A percentile compares a stretch with the other conserved stretches of the same genome.
Conservation (phyloP, 2,329 filamentous ascomycete species). For the Aspergillus pseudotamarii region DNA sequence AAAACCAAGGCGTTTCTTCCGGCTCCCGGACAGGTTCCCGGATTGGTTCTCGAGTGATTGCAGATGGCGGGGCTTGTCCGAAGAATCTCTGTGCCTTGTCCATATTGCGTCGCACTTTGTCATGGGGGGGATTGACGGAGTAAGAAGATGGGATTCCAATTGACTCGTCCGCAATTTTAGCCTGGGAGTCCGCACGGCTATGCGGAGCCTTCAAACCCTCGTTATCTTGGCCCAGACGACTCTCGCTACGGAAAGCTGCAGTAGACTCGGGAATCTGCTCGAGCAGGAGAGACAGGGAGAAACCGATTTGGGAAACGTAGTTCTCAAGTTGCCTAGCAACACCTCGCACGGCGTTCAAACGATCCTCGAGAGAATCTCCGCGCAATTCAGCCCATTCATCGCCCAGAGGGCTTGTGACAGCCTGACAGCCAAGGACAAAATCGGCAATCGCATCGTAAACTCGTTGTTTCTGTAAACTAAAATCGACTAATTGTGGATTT, state of each 20-base stretch:
- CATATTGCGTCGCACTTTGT: slow-evolving; percentile 48
- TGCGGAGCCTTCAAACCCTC: slow-evolving; percentile 28
- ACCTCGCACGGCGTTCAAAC: slow-evolving; percentile 76
- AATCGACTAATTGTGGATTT: slow-evolving; percentile 83
- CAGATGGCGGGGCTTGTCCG: slow-evolving; percentile 47
- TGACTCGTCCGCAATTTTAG: slow-evolving; percentile 40
- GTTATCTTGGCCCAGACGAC: slow-evolving; percentile 32
- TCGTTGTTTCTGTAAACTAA: slow-evolving; percentile 87
- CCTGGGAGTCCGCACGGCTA: slow-evolving; percentile 36
- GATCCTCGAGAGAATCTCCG: slow-evolving; percentile 84
- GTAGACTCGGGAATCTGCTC: slow-evolving; percentile 69
- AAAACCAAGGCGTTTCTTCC: slow-evolving; percentile 80
- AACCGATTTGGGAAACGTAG: slow-evolving; percentile 83
- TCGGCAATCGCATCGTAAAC: slow-evolving; percentile 93
- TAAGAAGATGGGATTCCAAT: slow-evolving; percentile 51
- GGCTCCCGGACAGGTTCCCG: slow-evolving; percentile 53
- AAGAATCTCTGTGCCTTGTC: slow-evolving; percentile 53
- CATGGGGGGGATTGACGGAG: slow-evolving; percentile 38
- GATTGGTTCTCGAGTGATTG: slow-evolving; percentile 40
- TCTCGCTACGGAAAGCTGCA: slow-evolving; percentile 50
- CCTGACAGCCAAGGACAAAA: slow-evolving; percentile 82
- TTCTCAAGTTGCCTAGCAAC: slow-evolving; percentile 81
- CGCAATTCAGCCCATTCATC: slow-evolving; percentile 97
- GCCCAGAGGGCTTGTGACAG: slow-evolving; percentile 84
- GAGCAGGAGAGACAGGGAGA: slow-evolving; percentile 82